Conservation (phyloP, 2,329 filamentous ascomycete species). For the Sarocladium kiliense region DNA sequence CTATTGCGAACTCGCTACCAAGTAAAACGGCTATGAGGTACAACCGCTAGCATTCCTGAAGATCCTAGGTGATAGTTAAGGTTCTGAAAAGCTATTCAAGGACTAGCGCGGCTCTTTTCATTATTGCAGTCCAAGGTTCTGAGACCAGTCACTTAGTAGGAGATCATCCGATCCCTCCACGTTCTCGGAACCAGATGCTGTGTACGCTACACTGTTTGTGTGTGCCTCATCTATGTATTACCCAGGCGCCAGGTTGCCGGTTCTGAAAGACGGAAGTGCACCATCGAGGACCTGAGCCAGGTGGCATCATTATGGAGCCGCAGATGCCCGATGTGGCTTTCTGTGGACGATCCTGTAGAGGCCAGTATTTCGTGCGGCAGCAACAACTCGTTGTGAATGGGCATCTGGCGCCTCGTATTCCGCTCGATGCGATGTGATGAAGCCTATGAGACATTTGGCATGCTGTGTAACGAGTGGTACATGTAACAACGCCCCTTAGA, state of each 20-base stretch:
- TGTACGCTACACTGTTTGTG: neutral
- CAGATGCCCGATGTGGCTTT: neutral
- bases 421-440: neutral
- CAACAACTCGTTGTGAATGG: neutral
- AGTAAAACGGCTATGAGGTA: too few species aligned
- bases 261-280: neutral
- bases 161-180: neutral
- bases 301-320: too few species aligned
- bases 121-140: neutral
- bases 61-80: too few species aligned
- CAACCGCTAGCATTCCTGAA: too few species aligned
- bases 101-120: neutral
- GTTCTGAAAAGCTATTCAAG: too few species aligned
- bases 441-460: neutral
- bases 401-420: neutral
- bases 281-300: neutral
- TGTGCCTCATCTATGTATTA: slow-evolving; percentile 4
- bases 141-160: neutral
- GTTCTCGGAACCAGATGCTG: neutral
- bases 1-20: too few species aligned
- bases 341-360: neutral
- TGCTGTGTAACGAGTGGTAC: slow-evolving; percentile 2
- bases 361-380: too few species aligned
- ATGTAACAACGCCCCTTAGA: too few species aligned
- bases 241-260: neutral